These are phyloP conservation scores for Penicillium bialowiezense DNA, from an alignment of 495 filamentous ascomycete genomes.

Conservation along the genomic window DNA sequence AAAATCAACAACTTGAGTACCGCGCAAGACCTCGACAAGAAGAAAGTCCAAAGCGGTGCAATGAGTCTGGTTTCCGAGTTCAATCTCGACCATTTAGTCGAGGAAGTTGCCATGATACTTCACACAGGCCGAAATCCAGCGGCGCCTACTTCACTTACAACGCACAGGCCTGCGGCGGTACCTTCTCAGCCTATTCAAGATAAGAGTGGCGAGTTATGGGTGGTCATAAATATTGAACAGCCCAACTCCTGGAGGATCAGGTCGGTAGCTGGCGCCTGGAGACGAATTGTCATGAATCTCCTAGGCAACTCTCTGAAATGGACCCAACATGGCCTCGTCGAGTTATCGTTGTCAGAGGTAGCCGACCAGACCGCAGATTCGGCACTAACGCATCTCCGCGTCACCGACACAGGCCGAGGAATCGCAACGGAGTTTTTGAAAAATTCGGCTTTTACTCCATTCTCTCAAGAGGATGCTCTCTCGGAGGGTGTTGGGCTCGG, in stretches of 20 bases:
- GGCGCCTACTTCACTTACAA: background rate
- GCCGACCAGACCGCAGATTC: slow-evolving; percentile 3
- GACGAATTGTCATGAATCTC: slow-evolving; percentile 69
- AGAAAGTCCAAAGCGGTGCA: background rate
- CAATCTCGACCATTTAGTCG: slow-evolving; percentile 43
- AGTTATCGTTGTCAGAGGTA: slow-evolving; percentile 43
- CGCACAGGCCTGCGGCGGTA: background rate
- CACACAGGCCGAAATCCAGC: slow-evolving; percentile 33
- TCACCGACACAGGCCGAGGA: slow-evolving; percentile 66
- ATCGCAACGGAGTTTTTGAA: slow-evolving; percentile 69
- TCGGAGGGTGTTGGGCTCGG: slow-evolving; percentile 68
- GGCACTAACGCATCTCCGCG: slow-evolving; percentile 38
- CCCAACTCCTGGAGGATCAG: slow-evolving; percentile 50
- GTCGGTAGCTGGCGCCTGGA: slow-evolving; percentile 60
- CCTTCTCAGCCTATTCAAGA: background rate
- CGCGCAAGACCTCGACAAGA: slow-evolving; percentile 1
- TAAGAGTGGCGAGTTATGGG: slow-evolving; percentile 25
- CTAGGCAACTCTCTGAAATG: slow-evolving; percentile 75
- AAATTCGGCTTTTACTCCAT: slow-evolving; percentile 64
- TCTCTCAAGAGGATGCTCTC: slow-evolving; percentile 66
- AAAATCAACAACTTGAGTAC: slow-evolving; percentile 50
- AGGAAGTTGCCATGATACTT: slow-evolving; percentile 54
- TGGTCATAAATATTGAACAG: slow-evolving; percentile 56
- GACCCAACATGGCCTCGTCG: slow-evolving; percentile 57
- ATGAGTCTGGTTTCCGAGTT: slow-evolving; percentile 3